A percentile compares a stretch with the other conserved stretches of the same genome.
These are phyloP conservation scores for Ganoderma resinaceum DNA, from an alignment of 1,284 basidiomycete genomes.

Conservation along the genomic window DNA sequence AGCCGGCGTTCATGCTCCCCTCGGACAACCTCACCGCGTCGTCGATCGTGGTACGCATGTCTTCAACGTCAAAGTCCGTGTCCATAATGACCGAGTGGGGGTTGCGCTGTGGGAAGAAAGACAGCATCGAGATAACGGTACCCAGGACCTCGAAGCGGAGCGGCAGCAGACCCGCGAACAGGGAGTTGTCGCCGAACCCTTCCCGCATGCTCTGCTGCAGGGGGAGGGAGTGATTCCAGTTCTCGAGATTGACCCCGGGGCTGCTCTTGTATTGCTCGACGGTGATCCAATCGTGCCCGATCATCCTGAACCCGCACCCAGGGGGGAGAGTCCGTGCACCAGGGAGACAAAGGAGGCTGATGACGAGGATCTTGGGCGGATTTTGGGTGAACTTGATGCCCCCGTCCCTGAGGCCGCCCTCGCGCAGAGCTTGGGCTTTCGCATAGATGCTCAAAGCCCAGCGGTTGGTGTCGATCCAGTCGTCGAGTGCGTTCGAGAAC, in stretches of 20 bases:
- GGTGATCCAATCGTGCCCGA: conserved; percentile 1
- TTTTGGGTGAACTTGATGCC: neutral
- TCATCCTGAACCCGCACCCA: neutral
- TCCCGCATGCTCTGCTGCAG: neutral
- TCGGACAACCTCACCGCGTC: neutral
- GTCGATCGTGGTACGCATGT: neutral
- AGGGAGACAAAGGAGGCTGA: neutral
- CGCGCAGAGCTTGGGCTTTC: neutral
- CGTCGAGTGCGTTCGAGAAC: neutral
- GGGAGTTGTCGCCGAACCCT: neutral
- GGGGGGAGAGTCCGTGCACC: neutral
- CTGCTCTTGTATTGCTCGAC: neutral
- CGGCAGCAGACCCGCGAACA: conserved; percentile 1
- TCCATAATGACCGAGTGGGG: neutral
- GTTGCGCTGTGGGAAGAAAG: neutral
- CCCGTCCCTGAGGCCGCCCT: neutral
- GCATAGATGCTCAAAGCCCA: neutral
- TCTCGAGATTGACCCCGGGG: neutral
- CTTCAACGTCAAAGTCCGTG: conserved; percentile 3
- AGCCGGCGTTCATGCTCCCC: neutral
- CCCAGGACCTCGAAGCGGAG: neutral
- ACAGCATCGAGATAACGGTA: neutral
- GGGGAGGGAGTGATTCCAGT: neutral
- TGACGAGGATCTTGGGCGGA: neutral
- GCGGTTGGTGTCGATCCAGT: neutral